Conservation (phyloP, 1,139 yeast genomes). For the Yamadazyma aaseri region DNA sequence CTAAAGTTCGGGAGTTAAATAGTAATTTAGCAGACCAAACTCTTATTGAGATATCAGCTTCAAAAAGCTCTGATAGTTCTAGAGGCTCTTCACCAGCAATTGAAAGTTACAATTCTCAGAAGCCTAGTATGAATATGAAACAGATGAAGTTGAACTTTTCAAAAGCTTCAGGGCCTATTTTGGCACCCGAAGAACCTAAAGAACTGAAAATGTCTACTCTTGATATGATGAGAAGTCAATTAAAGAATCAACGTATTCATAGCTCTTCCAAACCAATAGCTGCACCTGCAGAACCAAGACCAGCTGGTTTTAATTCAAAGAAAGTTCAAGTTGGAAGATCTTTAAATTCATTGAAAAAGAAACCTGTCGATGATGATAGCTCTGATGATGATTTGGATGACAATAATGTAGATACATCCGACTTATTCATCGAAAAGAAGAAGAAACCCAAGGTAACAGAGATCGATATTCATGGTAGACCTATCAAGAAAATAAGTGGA, state of each 20-base stretch:
- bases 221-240: conserved; percentile 41
- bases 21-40: conserved; percentile 50
- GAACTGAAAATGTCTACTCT: conserved; percentile 34
- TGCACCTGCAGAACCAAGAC: conserved; percentile 68
- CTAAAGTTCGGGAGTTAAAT: conserved; percentile 58
- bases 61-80: conserved; percentile 7
- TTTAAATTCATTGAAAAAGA: conserved; percentile 29
- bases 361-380: conserved; percentile 29
- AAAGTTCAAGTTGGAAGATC: conserved; percentile 35
- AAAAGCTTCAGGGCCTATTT: conserved; percentile 28
- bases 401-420: conserved; percentile 39
- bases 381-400: conserved; percentile 35
- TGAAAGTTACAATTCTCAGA: not conserved
- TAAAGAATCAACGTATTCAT: conserved; percentile 26
- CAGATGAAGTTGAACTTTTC: conserved; percentile 49
- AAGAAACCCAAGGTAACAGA: conserved; percentile 36
- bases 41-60: conserved; percentile 41
- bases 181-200: conserved; percentile 32
- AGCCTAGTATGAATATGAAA: conserved; percentile 11
- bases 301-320: conserved; percentile 73
- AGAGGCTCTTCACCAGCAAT: conserved; percentile 4
- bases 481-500: conserved; percentile 20
- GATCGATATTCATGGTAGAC: conserved; percentile 39
- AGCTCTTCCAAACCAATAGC: conserved; percentile 13
- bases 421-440: conserved; percentile 39